phyloP scores from a whole-genome alignment of 768 basidiomycete genomes.

The Kwoniella sp. region DNA sequence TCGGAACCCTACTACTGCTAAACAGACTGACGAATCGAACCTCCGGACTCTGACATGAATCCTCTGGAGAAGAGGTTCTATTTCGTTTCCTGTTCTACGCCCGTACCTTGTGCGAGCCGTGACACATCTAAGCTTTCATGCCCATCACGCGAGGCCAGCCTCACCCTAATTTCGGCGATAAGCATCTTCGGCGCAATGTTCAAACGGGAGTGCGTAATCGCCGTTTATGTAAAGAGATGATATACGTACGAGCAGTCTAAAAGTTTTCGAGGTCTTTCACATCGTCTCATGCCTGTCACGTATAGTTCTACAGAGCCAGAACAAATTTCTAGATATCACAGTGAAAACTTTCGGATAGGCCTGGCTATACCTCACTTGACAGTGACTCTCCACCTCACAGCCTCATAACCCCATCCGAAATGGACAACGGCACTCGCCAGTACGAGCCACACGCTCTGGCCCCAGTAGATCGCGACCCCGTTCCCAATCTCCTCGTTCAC shows the following conservation, averaged over 20 bases:
- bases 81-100: too few species aligned
- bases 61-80: too few species aligned
- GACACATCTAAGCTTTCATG: too few species aligned
- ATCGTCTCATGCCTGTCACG: neutral
- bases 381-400: conserved; percentile 41
- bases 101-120: neutral
- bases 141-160: neutral
- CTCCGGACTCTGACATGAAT: too few species aligned
- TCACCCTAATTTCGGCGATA: conserved; percentile 1
- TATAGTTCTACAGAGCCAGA: neutral
- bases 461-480: conserved; percentile 41
- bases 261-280: neutral
- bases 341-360: too few species aligned
- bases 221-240: neutral
- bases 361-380: neutral
- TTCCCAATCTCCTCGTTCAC: conserved; percentile 7
- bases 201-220: neutral
- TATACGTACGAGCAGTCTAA: neutral
- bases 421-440: conserved; percentile 43
- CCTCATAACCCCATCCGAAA: conserved; percentile 49
- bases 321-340: too few species aligned
- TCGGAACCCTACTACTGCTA: too few species aligned
- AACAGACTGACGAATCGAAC: too few species aligned
- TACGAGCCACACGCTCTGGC: conserved; percentile 43
- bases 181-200: neutral